Percentiles rank a stretch among this genome's conserved stretches.
Evolutionary conservation across 1,284 basidiomycete species (phyloP).

Genomic region (Ceratorhiza oryzae-sativae): DNA sequence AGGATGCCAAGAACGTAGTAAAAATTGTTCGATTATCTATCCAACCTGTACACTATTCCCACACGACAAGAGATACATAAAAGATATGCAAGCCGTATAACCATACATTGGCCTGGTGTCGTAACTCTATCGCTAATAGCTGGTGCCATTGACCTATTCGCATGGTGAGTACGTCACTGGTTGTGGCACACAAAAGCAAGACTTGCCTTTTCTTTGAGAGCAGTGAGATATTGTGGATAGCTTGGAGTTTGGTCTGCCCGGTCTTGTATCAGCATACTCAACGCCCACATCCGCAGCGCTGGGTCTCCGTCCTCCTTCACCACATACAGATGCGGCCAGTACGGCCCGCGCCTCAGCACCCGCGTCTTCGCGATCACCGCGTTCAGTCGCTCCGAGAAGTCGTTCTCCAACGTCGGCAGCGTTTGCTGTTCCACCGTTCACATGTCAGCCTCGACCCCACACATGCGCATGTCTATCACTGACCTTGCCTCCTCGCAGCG

Average conservation of each 20-base stretch:
- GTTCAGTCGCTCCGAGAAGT: constrained; percentile 92
- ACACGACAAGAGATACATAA: constrained; percentile 20
- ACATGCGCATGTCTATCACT: constrained; percentile 43
- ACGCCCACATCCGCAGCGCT: constrained; percentile 90
- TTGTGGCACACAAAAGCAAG: not conserved
- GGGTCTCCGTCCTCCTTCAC: constrained; percentile 99
- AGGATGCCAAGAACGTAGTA: no score
- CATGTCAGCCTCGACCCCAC: not conserved
- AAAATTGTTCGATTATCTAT: constrained; percentile 5
- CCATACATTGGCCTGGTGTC: not conserved
- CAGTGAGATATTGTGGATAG: constrained; percentile 90
- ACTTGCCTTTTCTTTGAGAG: constrained; percentile 76
- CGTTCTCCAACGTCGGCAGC: constrained; percentile 86
- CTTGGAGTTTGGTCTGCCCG: constrained; percentile 93
- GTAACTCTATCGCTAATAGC: constrained; percentile 38
- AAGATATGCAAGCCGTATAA: constrained; percentile 5
- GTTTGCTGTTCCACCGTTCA: constrained; percentile 64
- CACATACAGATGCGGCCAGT: constrained; percentile 94
- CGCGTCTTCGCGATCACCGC: constrained; percentile 92
- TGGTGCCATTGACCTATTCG: constrained; percentile 42
- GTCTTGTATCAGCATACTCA: constrained; percentile 95
- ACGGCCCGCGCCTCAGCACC: constrained; percentile 88
- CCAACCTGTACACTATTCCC: constrained; percentile 23
- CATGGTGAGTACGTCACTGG: not conserved
- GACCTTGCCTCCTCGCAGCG: constrained; percentile 91